phyloP scores from a whole-genome alignment of 148 eudicot genomes.

The Rhododendron griersonianum region DNA sequence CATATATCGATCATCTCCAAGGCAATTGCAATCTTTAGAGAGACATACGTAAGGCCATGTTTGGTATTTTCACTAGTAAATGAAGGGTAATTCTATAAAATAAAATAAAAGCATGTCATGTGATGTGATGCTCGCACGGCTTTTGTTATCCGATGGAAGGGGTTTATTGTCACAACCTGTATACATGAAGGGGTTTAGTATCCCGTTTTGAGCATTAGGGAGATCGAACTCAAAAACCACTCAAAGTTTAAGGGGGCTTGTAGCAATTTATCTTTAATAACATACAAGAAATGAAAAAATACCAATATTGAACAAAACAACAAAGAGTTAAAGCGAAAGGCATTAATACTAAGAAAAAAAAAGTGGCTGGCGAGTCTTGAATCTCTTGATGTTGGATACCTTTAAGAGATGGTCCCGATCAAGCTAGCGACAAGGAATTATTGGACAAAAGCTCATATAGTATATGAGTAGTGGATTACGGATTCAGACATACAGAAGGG shows the following conservation, averaged over 20 bases:
- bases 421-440: slow-evolving; percentile 27
- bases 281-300: background rate
- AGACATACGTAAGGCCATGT: background rate
- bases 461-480: background rate
- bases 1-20: no score
- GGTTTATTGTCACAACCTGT: background rate
- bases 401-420: slow-evolving; percentile 36
- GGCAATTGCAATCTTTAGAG: no score
- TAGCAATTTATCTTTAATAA: background rate
- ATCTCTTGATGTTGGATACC: slow-evolving; percentile 13
- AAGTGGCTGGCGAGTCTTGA: slow-evolving; percentile 5
- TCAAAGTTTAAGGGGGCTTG: background rate
- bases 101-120: background rate
- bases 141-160: background rate
- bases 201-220: background rate
- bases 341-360: background rate
- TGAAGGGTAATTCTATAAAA: background rate
- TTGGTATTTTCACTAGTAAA: background rate
- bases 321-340: slow-evolving; percentile 2
- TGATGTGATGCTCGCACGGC: background rate
- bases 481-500: background rate
- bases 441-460: slow-evolving; percentile 14
- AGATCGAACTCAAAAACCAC: background rate
- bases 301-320: background rate
- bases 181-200: background rate